Conservation (phyloP, 129 eudicot species). For the Chrysanthemum lavandulifolium region DNA sequence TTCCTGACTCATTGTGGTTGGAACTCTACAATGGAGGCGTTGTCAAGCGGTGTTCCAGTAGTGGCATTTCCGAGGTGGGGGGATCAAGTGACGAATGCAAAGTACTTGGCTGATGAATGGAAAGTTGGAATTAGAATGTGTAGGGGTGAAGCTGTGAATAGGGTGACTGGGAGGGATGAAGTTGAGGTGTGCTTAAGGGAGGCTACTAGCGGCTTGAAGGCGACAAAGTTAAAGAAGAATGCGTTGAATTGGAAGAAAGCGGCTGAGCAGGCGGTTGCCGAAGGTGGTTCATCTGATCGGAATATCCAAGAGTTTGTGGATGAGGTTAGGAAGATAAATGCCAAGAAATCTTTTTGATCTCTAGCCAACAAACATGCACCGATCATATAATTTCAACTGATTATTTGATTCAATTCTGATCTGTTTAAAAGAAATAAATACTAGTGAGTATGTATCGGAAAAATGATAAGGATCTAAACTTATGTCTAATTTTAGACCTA, state of each 20-base stretch:
- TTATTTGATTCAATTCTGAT: too few relatives aligned
- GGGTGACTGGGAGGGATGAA: slow-evolving; percentile 44
- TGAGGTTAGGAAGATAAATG: slow-evolving; percentile 20
- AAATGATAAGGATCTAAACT: too few relatives aligned
- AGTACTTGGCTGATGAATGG: slow-evolving; percentile 57
- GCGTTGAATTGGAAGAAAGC: slow-evolving; percentile 52
- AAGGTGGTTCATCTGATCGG: slow-evolving; percentile 61
- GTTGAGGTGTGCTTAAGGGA: slow-evolving; percentile 42
- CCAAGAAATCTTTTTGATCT: too few relatives aligned
- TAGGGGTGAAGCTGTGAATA: slow-evolving; percentile 54
- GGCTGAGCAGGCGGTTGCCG: slow-evolving; percentile 57
- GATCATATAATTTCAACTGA: too few relatives aligned
- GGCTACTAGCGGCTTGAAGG: slow-evolving; percentile 41
- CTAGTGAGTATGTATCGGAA: too few relatives aligned
- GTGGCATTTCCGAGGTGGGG: slow-evolving; percentile 76
- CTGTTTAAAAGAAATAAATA: too few relatives aligned
- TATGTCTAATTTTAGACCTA: too few relatives aligned
- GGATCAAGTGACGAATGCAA: slow-evolving; percentile 76
- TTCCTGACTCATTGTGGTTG: slow-evolving; percentile 74
- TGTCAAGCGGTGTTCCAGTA: slow-evolving; percentile 63
- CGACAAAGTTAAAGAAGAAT: slow-evolving; percentile 41
- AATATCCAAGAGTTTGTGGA: slow-evolving; percentile 51
- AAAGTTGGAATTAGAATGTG: slow-evolving; percentile 50
- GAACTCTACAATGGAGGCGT: slow-evolving; percentile 68
- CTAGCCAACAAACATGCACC: too few relatives aligned